Evolutionary conservation across 176 grass and related monocot species (phyloP).

Genomic region (Saccharum spontaneum): DNA sequence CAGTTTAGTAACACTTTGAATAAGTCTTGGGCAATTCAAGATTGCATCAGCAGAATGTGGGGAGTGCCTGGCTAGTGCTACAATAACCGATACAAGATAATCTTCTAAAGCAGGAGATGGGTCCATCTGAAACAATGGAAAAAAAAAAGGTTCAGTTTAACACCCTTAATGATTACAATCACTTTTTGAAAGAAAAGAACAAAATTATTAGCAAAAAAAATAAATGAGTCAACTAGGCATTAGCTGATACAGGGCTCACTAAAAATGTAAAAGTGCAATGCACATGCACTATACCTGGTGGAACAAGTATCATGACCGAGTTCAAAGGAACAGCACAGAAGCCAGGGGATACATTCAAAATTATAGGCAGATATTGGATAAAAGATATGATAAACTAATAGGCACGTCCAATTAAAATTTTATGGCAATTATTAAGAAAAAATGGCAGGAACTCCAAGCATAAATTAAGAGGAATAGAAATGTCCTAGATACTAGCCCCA

Average conservation of each 20-base stretch:
- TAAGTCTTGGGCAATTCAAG: slow-evolving; percentile 69
- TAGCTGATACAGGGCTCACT: slow-evolving; percentile 1
- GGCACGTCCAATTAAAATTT: neutral
- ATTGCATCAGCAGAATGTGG: slow-evolving; percentile 81
- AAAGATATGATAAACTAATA: neutral
- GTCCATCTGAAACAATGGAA: slow-evolving; percentile 75
- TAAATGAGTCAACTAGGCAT: neutral
- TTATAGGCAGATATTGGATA: neutral
- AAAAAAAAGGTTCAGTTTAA: slow-evolving; percentile 28
- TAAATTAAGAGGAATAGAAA: neutral
- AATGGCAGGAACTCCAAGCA: neutral
- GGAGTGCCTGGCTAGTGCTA: slow-evolving; percentile 90
- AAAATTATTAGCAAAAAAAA: slow-evolving; percentile 18
- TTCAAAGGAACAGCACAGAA: neutral
- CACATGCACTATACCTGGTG: neutral
- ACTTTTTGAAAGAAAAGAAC: slow-evolving; percentile 8
- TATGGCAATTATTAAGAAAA: neutral
- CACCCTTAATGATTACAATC: slow-evolving; percentile 8
- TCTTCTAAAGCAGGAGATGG: slow-evolving; percentile 70
- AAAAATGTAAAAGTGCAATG: neutral
- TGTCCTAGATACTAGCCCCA: neutral
- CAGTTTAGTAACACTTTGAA: slow-evolving; percentile 73
- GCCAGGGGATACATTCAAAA: neutral
- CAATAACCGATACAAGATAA: slow-evolving; percentile 75
- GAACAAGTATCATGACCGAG: neutral